Conservation (phyloP, 768 basidiomycete genomes). For the Royoungia palumana region DNA sequence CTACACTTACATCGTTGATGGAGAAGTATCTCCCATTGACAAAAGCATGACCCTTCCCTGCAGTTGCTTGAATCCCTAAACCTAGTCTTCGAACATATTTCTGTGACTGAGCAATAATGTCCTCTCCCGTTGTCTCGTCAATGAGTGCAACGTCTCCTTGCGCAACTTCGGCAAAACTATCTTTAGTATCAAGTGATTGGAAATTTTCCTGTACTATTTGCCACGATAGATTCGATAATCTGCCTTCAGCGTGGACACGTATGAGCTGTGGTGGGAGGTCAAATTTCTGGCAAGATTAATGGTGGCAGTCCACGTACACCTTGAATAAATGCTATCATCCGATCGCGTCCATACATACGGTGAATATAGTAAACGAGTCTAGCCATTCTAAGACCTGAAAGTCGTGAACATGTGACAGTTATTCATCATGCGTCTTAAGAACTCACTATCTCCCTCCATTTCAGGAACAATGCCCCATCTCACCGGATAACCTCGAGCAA, state of each 20-base stretch:
- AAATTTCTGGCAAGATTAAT: neutral
- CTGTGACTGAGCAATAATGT: constrained; percentile 43
- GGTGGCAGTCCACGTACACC: constrained; percentile 35
- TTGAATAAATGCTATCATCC: constrained; percentile 59
- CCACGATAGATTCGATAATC: constrained; percentile 42
- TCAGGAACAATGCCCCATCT: constrained; percentile 85
- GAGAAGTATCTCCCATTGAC: constrained; percentile 83
- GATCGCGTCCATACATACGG: constrained; percentile 56
- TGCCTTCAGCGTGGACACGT: constrained; percentile 32
- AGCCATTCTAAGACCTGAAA: constrained; percentile 64
- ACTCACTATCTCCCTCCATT: constrained; percentile 39
- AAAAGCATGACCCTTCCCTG: constrained; percentile 66
- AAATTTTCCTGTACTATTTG: constrained; percentile 39
- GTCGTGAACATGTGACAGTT: constrained; percentile 1
- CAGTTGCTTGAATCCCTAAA: constrained; percentile 34
- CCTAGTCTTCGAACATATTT: constrained; percentile 60
- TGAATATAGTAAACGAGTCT: constrained; percentile 66
- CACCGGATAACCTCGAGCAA: constrained; percentile 70
- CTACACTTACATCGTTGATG: constrained; percentile 58
- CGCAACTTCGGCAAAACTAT: constrained; percentile 43
- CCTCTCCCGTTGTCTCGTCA: constrained; percentile 28
- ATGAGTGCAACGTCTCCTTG: constrained; percentile 19
- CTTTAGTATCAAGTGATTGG: constrained; percentile 31
- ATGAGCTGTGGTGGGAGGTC: constrained; percentile 33
- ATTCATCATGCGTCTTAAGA: neutral